These are phyloP conservation scores for Fusarium aywerte DNA, from an alignment of 2,329 filamentous ascomycete species.

Conservation along the genomic window DNA sequence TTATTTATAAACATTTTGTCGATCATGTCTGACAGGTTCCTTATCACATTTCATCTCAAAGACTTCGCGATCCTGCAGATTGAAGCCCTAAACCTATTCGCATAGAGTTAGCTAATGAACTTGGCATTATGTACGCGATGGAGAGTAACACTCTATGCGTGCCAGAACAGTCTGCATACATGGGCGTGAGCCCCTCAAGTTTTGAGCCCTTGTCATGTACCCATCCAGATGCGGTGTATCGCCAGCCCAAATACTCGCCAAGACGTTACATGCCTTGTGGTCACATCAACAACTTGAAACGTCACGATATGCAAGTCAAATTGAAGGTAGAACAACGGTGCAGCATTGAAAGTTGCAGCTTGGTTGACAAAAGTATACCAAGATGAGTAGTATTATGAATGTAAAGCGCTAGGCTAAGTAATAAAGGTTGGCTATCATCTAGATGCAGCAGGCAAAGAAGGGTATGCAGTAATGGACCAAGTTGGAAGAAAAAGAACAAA, in stretches of 20 bases:
- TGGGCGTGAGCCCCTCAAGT: conserved; percentile 3
- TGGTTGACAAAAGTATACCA: conserved; percentile 6
- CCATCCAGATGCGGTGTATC: conserved; percentile 10
- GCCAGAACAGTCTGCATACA: conserved; percentile 1
- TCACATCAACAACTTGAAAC: conserved; percentile 5
- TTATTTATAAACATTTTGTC: background rate
- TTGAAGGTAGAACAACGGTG: background rate
- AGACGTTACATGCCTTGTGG: conserved; percentile 11
- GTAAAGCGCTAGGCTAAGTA: conserved; percentile 9
- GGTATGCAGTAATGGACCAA: background rate
- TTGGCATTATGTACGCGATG: background rate
- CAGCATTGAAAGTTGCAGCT: background rate
- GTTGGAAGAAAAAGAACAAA: background rate
- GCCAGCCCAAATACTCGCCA: conserved; percentile 5
- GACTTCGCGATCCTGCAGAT: conserved; percentile 22
- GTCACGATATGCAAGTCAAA: background rate
- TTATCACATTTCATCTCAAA: conserved; percentile 15
- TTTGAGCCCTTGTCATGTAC: conserved; percentile 15
- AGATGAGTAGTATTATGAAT: conserved; percentile 17
- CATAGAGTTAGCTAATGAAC: background rate
- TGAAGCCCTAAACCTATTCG: background rate
- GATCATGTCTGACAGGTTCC: conserved; percentile 3
- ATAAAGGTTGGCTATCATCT: conserved; percentile 15
- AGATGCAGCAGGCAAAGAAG: conserved; percentile 14
- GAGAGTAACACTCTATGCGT: background rate